Base-by-base conservation (phyloP, 1,284 basidiomycete genomes). In the Cryptococcus sp. region DNA sequence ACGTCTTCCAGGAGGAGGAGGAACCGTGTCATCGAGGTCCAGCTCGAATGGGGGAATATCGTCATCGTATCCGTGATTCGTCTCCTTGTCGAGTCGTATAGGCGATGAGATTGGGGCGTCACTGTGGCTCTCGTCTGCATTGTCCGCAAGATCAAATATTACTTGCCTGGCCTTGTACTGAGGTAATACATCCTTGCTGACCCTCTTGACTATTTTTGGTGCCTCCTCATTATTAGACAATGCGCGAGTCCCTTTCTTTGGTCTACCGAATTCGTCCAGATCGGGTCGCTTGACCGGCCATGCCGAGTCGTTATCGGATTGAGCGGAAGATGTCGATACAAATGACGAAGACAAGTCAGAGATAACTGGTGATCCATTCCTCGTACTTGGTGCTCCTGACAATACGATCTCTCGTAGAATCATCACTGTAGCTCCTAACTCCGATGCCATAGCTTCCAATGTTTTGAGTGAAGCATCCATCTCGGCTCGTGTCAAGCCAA, bases 361-460 rank as follows among this genome's bases (percentile, higher is more conserved):
- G 25, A 21, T 37, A 42, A 22, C 24, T 45, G 24, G 34, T n/a
- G 31, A 18, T 5, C 16, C 37, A 28, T 13, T 28, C 7, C 42
- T 42, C 31, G 34, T 25, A 40, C 11, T 11, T 4, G 28, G 28
- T 40, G 39, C n/a, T 21, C 32, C 43, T 18, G 45, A 39, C 21
- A 76, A 59, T 9, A 73, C 70, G 24, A 93, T 84, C 67, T 91
- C 88, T 72, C 88, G 88, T 18, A 91, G 85, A 16, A 93, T 82
- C 43, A 91, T 83, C 46, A 93, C 88, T 23, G 86, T 88, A 1
- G 88, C 91, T 2, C 89, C 91, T 28, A 96, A 86, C 64, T 93
- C 90, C 10, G 85, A 83, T 0, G 91, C 91, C 92, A 96, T 96
- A 77, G 83, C 84, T 66, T 88, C 87, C 14, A 96, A 81, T 0